Base-by-base conservation (phyloP, 78 protist species). In the Mastigamoeba balamuthi region DNA sequence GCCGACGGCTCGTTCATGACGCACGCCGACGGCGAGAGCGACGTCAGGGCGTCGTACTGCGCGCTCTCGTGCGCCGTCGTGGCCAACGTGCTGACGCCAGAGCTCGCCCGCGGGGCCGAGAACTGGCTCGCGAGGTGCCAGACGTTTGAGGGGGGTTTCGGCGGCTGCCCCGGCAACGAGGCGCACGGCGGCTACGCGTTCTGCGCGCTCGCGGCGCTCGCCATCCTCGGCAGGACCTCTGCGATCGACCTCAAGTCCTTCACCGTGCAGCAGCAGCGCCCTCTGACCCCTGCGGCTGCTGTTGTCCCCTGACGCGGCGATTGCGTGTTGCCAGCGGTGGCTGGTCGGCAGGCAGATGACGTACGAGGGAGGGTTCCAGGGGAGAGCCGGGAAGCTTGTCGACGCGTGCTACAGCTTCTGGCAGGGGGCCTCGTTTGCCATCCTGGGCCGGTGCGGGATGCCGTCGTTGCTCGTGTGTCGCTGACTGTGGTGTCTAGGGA, bases 111-210 rank as follows among this genome's bases (percentile, higher is more conserved):
- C 0, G 89, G 87, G 28, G 74, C 87, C 0, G 87, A 77, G 0
- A 84, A 81, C 28, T 94, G 68, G 66, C 29, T 95, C 9, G 80
- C 35, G 1, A 0, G 58, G 36, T 92, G 95, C 58, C 99, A 97
- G 73, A 95, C 98, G 2, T 97, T 86, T 72, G 99, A 97, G 63
- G 99, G 99, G 37, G 99, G 99, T 2, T 29, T 95, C 40, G 94
- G 91, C 40, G 96, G 92, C 25, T 42, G 41, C 30, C 95, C 95
- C 5, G 89, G 89, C 23, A 48, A 68, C 23, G 99, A 98, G 81
- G 98, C 99, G 3, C 99, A 98, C 78, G 99, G 99, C 35, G 99
- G 99, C 10, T 98, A 98, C 70, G 78, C 98, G 0, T 96, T 78
- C 78, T 98, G 99, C 64, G 97, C 89, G 0, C n/a, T 92, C 8